These are phyloP conservation scores for Zygotorulaspora mrakii DNA, from an alignment of 1,139 yeast genomes.

Conservation along the genomic window DNA sequence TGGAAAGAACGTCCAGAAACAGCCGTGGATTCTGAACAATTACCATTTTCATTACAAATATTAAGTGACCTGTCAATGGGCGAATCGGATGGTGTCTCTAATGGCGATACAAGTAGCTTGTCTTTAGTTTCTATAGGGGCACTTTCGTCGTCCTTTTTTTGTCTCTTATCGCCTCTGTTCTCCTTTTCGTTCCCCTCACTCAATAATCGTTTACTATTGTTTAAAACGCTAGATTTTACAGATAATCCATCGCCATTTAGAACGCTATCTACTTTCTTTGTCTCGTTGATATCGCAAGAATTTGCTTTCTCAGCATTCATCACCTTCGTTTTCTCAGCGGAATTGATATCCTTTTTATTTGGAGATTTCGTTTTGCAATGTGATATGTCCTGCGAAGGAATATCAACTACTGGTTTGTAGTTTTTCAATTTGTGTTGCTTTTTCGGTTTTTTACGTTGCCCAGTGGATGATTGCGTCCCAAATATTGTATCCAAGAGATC, in stretches of 20 bases:
- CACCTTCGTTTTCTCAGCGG: neutral
- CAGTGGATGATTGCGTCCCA: constrained; percentile 11
- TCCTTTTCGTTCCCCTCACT: too few species aligned
- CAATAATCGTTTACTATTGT: too few species aligned
- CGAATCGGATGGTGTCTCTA: neutral
- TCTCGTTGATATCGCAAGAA: too few species aligned
- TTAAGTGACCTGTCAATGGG: neutral
- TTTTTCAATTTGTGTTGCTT: constrained; percentile 23
- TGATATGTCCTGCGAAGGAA: constrained; percentile 20
- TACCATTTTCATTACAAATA: constrained; percentile 9
- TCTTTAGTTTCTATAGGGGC: neutral
- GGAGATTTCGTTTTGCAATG: constrained; percentile 7
- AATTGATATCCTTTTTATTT: constrained; percentile 3
- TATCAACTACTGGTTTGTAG: constrained; percentile 18
- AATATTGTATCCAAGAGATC: constrained; percentile 27
- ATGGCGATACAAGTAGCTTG: neutral
- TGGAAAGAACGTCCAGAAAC: constrained; percentile 10
- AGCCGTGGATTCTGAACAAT: constrained; percentile 19
- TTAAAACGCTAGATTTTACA: too few species aligned
- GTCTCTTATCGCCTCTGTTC: too few species aligned
- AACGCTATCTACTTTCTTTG: too few species aligned
- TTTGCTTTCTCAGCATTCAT: neutral
- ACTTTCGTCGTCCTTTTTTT: too few species aligned
- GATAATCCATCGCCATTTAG: too few species aligned
- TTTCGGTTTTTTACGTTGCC: constrained; percentile 10